A percentile compares a stretch with the other conserved stretches of the same genome.
Evolutionary conservation across 208 protist genomes (phyloP).

Genomic region (Crithidia sp.): DNA sequence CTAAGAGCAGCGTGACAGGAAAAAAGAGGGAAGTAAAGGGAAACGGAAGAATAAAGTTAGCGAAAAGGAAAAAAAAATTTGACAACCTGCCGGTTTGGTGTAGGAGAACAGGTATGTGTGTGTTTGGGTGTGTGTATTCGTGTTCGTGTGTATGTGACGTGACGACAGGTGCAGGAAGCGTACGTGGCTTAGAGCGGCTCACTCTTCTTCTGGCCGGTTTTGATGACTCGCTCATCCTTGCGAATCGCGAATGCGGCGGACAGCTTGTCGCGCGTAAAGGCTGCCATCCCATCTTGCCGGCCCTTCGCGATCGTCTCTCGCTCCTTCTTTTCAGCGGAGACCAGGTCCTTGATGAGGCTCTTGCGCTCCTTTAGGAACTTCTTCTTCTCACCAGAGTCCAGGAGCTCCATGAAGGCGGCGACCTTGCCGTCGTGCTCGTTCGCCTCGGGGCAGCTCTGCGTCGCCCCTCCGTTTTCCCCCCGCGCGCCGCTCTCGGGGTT

Average conservation of each 20-base stretch:
- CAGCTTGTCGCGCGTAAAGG: conserved; percentile 32
- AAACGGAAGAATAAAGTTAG: too few relatives aligned
- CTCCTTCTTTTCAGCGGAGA: conserved; percentile 42
- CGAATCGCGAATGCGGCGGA: conserved; percentile 18
- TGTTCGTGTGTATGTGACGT: neutral
- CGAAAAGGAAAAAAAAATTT: too few relatives aligned
- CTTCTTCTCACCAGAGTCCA: conserved; percentile 34
- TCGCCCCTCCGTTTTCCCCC: neutral
- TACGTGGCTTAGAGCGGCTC: conserved; percentile 11
- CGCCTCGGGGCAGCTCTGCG: conserved; percentile 1
- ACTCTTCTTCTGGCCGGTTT: neutral
- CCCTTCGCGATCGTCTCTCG: conserved; percentile 32
- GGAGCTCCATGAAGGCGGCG: conserved; percentile 21
- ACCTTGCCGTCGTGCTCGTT: conserved; percentile 19
- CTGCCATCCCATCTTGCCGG: conserved; percentile 38
- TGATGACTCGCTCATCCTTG: conserved; percentile 21
- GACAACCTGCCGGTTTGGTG: too few relatives aligned
- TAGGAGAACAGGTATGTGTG: too few relatives aligned
- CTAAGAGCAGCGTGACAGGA: too few relatives aligned
- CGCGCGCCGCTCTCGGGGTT: neutral
- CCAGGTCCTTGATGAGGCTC: conserved; percentile 39
- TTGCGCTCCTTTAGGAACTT: conserved; percentile 46
- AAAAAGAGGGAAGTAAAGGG: too few relatives aligned
- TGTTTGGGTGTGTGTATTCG: neutral
- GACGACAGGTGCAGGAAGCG: neutral